Evolutionary conservation across 2,329 filamentous ascomycete genomes (phyloP).

Genomic region (Lecanicillium sp.): DNA sequence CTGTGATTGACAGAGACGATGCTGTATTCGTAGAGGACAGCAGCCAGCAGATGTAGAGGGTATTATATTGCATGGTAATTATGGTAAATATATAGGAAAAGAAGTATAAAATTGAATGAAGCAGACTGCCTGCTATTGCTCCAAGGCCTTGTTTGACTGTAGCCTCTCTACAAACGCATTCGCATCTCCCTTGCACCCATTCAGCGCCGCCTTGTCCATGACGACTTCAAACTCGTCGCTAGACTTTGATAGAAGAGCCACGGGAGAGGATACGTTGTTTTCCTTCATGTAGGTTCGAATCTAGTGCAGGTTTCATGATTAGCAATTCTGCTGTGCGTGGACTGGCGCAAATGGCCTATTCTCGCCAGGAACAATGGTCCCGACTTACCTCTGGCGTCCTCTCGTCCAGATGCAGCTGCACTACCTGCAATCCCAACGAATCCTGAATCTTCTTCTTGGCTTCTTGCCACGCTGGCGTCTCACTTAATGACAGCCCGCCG

Average conservation of each 20-base stretch:
- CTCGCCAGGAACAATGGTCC: too few relatives aligned
- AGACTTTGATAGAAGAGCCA: neutral
- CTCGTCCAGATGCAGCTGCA: neutral
- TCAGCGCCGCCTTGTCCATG: neutral
- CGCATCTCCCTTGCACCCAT: neutral
- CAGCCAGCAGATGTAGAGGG: too few relatives aligned
- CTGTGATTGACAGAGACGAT: too few relatives aligned
- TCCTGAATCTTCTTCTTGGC: neutral
- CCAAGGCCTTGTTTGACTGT: neutral
- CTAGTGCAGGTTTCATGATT: neutral
- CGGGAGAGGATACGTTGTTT: neutral
- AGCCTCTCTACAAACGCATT: neutral
- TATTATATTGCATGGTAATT: too few relatives aligned
- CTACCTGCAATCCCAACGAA: neutral
- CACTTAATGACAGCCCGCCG: neutral
- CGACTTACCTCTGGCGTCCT: neutral
- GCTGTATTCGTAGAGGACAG: too few relatives aligned
- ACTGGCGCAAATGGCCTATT: too few relatives aligned
- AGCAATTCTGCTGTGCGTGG: neutral
- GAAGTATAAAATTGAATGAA: too few relatives aligned
- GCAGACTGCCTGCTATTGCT: too few relatives aligned
- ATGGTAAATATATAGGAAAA: too few relatives aligned
- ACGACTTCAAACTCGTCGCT: neutral
- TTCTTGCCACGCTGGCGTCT: neutral
- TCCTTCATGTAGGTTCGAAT: neutral